phyloP scores from a whole-genome alignment of 1,284 basidiomycete species.

The Porodaedalea pini region DNA sequence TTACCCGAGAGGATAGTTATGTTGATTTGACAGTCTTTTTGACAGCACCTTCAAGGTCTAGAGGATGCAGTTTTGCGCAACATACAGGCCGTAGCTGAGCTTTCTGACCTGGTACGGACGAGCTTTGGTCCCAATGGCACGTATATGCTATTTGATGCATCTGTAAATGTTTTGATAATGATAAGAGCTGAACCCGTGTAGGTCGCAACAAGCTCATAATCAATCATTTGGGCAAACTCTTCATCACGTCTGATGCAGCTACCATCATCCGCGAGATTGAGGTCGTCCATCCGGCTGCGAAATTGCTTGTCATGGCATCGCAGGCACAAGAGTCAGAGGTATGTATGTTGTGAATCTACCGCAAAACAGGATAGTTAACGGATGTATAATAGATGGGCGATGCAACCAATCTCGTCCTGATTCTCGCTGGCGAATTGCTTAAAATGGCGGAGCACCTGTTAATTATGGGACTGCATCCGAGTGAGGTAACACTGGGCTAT shows the following conservation, averaged over 20 bases:
- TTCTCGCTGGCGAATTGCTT: slow-evolving; percentile 92
- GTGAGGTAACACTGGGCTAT: slow-evolving; percentile 92
- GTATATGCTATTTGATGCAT: slow-evolving; percentile 28
- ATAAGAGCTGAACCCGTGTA: slow-evolving; percentile 28
- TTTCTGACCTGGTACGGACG: slow-evolving; percentile 93
- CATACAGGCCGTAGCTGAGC: slow-evolving; percentile 91
- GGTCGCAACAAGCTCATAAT: slow-evolving; percentile 95
- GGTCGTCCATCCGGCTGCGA: slow-evolving; percentile 97
- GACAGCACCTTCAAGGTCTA: slow-evolving; percentile 82
- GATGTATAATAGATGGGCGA: slow-evolving; percentile 78
- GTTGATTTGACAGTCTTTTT: neutral
- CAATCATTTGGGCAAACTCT: slow-evolving; percentile 93
- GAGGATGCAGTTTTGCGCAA: slow-evolving; percentile 94
- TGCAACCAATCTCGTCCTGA: slow-evolving; percentile 93
- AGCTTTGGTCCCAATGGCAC: slow-evolving; percentile 94
- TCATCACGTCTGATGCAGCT: slow-evolving; percentile 98
- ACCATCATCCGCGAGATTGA: slow-evolving; percentile 99
- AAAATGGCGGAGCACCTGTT: slow-evolving; percentile 93
- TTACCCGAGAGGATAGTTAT: neutral
- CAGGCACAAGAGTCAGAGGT: slow-evolving; percentile 96
- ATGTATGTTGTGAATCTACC: slow-evolving; percentile 25
- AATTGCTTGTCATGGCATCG: slow-evolving; percentile 95
- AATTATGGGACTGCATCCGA: slow-evolving; percentile 95
- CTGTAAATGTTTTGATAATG: neutral
- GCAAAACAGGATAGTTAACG: neutral